Percentiles rank a stretch among this genome's conserved stretches.
These are phyloP conservation scores for Botryotinia narcissicola DNA, from an alignment of 2,329 filamentous ascomycete species.

Conservation along the genomic window DNA sequence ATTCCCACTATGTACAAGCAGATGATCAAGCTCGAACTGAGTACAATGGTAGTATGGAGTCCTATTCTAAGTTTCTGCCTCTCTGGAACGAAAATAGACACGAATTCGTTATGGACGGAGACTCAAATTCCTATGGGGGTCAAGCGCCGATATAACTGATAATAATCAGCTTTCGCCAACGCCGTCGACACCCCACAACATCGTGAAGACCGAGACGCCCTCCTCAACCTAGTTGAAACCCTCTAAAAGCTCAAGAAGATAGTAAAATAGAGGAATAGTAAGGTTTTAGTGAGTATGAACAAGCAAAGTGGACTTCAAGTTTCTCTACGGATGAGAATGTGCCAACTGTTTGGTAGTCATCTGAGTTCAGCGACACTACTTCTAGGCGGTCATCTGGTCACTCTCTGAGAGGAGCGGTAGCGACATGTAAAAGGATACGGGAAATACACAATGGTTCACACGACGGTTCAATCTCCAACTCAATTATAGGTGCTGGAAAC, in stretches of 20 bases:
- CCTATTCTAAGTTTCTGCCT: background rate
- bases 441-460: background rate
- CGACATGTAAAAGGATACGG: background rate
- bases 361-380: background rate
- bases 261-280: background rate
- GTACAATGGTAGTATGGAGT: too few species aligned
- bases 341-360: background rate
- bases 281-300: background rate
- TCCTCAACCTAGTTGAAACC: background rate
- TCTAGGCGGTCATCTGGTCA: background rate
- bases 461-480: background rate
- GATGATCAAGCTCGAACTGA: background rate
- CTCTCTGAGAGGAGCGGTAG: background rate
- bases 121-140: background rate
- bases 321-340: background rate
- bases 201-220: background rate
- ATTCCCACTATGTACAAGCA: background rate
- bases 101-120: fast-evolving
- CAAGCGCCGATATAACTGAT: background rate
- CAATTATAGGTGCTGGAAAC: background rate
- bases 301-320: background rate
- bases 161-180: background rate
- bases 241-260: background rate
- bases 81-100: background rate
- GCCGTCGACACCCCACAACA: background rate